phyloP scores from a whole-genome alignment of 805 yeast species.

The Wickerhamomyces chambardii region DNA sequence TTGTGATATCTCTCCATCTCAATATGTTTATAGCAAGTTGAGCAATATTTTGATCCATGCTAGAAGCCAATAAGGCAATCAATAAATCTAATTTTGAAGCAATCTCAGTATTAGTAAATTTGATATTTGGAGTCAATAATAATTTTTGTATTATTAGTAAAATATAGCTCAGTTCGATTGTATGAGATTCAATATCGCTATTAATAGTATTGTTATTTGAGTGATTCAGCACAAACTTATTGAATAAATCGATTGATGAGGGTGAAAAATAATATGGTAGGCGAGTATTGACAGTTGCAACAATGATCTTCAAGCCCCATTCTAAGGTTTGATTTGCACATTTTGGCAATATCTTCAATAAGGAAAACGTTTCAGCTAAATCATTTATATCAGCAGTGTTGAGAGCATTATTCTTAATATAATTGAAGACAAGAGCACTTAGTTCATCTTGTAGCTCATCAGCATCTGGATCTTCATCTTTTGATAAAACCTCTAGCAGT shows the following conservation, averaged over 20 bases:
- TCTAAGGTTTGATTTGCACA: not conserved
- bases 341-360: not conserved
- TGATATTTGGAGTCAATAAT: conserved; percentile 19
- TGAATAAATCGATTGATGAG: not conserved
- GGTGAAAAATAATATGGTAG: not conserved
- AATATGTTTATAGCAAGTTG: conserved; percentile 28
- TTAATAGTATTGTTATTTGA: not conserved
- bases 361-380: not conserved
- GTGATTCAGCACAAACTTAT: not conserved
- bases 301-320: not conserved
- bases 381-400: not conserved
- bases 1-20: conserved; percentile 41
- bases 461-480: conserved; percentile 1
- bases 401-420: not conserved
- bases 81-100: conserved; percentile 16
- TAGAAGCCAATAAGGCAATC: conserved; percentile 25
- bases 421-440: too few species aligned
- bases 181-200: too few species aligned
- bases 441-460: not conserved
- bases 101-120: too few species aligned
- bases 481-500: conserved; percentile 3
- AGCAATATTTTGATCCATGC: conserved; percentile 29
- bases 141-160: too few species aligned
- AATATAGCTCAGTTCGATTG: too few species aligned
- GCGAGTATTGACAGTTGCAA: not conserved